Base-by-base conservation (phyloP, 257 asterid species). In the Solanum neorickii region DNA sequence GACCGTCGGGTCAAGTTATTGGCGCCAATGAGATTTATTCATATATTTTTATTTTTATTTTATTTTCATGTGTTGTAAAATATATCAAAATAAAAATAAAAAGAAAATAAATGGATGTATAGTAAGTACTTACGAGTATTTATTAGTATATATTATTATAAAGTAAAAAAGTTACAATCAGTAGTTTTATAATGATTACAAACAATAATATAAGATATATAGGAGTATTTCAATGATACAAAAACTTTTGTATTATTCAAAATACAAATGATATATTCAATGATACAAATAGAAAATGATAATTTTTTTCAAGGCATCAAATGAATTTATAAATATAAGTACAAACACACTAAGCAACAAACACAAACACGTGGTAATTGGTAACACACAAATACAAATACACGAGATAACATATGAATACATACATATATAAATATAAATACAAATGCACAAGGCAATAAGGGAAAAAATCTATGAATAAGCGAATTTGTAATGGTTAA, bases 1-100 rank as follows among this genome's bases (percentile, higher is more conserved):
- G 73, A 73, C 69, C 12, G 42, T 31, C 87, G 87, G 87, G 87
- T 85, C 87, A 70, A 85, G 68, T 85, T 70, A 70, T 85, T 85
- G 87, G 87, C 87, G 87, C 87, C 83, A 86, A 72, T 47, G 11
- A 29, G 68, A 10, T 27, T 78, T 44, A 12, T 77, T 42, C 29
- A 4, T n/a, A 65, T 65, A n/a, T 15, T 27, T 15, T 78, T 9
- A 0, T 27, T 78, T 56, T 7, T 76, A 12, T 47, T 35, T 35
- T 35, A 35, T 76, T 23, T n/a, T 10, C 31, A 4, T 62, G 31
- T 62, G 70, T 23, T 10, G 29, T 62, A 62, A 62, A 62, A n/a
- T 62, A n/a, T 62, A 62, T 23, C 29, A 56, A 56, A 56, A 20
- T 4, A 62, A 23, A 62, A 62, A 23, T 1, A 56, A 20, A 56